Conservation (phyloP, 208 protist species). For the Porcisia deanei region DNA sequence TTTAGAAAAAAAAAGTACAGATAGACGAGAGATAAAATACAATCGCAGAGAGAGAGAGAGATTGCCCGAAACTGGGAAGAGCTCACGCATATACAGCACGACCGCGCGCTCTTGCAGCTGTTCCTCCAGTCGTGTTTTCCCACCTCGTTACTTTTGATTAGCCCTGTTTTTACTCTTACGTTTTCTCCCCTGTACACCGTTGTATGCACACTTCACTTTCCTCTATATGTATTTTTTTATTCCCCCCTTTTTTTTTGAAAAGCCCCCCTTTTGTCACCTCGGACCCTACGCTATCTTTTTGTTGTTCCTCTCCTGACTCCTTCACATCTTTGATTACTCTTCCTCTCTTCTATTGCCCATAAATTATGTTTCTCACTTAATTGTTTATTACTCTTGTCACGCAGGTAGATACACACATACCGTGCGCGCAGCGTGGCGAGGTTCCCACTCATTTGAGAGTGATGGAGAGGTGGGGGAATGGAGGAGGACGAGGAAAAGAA, state of each 20-base stretch:
- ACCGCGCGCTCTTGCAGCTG: not conserved
- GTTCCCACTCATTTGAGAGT: not conserved
- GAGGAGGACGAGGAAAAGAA: not conserved
- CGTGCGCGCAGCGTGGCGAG: not conserved
- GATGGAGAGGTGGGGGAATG: not conserved
- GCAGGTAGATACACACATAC: not conserved
- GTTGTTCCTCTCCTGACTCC: not conserved
- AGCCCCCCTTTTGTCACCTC: not conserved
- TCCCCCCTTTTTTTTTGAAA: too few relatives aligned
- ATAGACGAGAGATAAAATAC: not conserved
- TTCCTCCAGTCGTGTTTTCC: not conserved
- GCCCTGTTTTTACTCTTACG: not conserved
- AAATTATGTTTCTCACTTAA: not conserved
- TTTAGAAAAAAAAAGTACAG: not conserved
- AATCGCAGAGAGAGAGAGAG: not conserved
- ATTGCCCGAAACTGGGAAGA: not conserved
- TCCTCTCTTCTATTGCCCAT: not conserved
- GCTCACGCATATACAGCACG: not conserved
- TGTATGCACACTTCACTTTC: not conserved
- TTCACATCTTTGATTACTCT: not conserved
- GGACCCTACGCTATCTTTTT: not conserved
- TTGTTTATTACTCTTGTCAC: not conserved
- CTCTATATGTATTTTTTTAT: not conserved
- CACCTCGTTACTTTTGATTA: too few relatives aligned
- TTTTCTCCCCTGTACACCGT: not conserved